Percentiles rank a stretch among this genome's conserved stretches.
phyloP scores from a whole-genome alignment of 2,329 filamentous ascomycete genomes.

The Epichloe sylvatica region DNA sequence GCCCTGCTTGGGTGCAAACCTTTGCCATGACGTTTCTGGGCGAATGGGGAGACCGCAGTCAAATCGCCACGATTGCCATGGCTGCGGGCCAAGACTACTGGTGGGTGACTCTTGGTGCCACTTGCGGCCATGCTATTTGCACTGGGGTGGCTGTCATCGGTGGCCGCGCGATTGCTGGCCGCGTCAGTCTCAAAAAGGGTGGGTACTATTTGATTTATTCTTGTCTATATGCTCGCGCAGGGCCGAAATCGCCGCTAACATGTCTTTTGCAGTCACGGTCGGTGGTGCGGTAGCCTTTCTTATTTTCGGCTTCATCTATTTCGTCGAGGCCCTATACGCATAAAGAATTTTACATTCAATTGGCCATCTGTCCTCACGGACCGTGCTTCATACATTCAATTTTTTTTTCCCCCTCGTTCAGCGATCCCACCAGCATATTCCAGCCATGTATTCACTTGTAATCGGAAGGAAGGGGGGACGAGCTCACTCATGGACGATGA shows the following conservation, averaged over 20 bases:
- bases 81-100: slow-evolving; percentile 96
- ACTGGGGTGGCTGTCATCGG: slow-evolving; percentile 86
- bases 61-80: slow-evolving; percentile 98
- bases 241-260: not conserved
- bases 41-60: slow-evolving; percentile 94
- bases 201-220: slow-evolving; percentile 29
- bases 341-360: slow-evolving; percentile 13
- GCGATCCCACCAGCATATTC: not conserved
- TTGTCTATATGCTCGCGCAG: not conserved
- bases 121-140: slow-evolving; percentile 76
- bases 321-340: slow-evolving; percentile 61
- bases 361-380: not conserved
- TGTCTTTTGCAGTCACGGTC: slow-evolving; percentile 55
- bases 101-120: slow-evolving; percentile 89
- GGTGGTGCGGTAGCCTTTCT: slow-evolving; percentile 86
- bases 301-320: slow-evolving; percentile 81
- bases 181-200: slow-evolving; percentile 92
- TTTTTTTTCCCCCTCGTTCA: not conserved
- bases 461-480: not conserved
- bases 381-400: not conserved
- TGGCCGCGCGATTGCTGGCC: slow-evolving; percentile 80
- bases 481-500: not conserved
- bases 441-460: not conserved
- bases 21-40: slow-evolving; percentile 98
- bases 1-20: slow-evolving; percentile 95